A percentile compares a stretch with the other conserved stretches of the same genome.
phyloP scores from a whole-genome alignment of 1,284 basidiomycete species.

The Chalciporus sp. region DNA sequence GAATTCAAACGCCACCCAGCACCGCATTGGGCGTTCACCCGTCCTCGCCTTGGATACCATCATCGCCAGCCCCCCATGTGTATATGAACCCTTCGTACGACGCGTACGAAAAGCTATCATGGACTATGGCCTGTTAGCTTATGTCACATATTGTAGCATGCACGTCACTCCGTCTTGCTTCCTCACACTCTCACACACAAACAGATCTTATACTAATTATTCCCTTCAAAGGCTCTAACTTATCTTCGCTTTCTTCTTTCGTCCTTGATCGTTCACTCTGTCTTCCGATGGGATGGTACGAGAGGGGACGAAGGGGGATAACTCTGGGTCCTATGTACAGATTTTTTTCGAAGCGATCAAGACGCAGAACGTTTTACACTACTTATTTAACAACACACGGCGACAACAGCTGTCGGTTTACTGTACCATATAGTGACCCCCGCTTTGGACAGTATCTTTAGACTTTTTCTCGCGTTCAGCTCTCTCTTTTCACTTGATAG shows the following conservation, averaged over 20 bases:
- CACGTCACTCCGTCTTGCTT: not conserved
- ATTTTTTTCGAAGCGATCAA: too few relatives aligned
- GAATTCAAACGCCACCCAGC: too few relatives aligned
- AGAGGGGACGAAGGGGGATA: not conserved
- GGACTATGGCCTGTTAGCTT: not conserved
- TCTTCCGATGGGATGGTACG: not conserved
- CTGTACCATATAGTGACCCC: too few relatives aligned
- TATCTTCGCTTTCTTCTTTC: not conserved
- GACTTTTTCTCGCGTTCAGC: too few relatives aligned
- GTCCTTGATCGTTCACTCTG: not conserved
- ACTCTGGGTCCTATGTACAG: not conserved
- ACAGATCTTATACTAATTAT: not conserved
- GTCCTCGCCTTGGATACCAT: not conserved
- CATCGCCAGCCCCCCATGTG: not conserved
- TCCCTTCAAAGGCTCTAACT: not conserved
- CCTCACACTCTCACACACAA: not conserved
- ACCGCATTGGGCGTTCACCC: too few relatives aligned
- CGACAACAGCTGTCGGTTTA: too few relatives aligned
- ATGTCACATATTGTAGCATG: not conserved
- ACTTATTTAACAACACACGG: too few relatives aligned
- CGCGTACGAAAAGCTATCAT: constrained; percentile 10
- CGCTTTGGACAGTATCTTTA: too few relatives aligned
- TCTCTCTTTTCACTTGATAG: too few relatives aligned
- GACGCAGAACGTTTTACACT: too few relatives aligned
- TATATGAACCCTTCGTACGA: constrained; percentile 5